Percentiles rank a stretch among this genome's conserved stretches.
These are phyloP conservation scores for Croton setiger DNA, from an alignment of 441 rosid species.

Conservation along the genomic window DNA sequence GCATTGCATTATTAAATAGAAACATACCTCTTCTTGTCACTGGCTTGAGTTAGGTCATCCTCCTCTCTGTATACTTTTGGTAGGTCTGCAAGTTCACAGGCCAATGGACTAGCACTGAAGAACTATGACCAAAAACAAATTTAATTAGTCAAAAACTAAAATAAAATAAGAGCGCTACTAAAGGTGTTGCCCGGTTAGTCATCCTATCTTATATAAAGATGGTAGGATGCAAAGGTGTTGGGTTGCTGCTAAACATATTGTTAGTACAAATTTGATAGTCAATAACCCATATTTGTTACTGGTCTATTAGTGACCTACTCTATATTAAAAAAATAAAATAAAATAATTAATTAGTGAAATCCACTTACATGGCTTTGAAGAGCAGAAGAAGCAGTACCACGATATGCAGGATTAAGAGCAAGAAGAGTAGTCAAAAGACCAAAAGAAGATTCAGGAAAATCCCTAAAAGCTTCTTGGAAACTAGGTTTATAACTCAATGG, in stretches of 20 bases:
- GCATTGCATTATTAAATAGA: not conserved
- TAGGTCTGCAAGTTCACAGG: constrained; percentile 47
- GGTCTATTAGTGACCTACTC: too few species aligned
- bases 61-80: constrained; percentile 41
- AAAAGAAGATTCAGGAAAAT: constrained; percentile 54
- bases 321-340: too few species aligned
- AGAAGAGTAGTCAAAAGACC: constrained; percentile 55
- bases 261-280: too few species aligned
- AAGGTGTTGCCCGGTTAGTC: too few species aligned
- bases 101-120: constrained; percentile 55
- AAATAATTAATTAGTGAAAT: not conserved
- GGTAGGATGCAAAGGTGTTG: too few species aligned
- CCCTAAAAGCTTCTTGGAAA: constrained; percentile 56
- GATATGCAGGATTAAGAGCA: constrained; percentile 59
- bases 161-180: not conserved
- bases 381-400: constrained; percentile 77
- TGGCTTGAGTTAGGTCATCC: constrained; percentile 28
- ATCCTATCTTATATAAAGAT: too few species aligned
- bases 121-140: constrained; percentile 34
- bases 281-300: too few species aligned
- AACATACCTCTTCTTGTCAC: constrained; percentile 37
- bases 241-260: too few species aligned
- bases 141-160: not conserved
- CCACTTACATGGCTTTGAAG: constrained; percentile 54
- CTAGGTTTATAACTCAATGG: constrained; percentile 64